Percentiles rank a stretch among this genome's conserved stretches.
These are phyloP conservation scores for Fraxinus cuspidata DNA, from an alignment of 257 asterid species.

Conservation along the genomic window DNA sequence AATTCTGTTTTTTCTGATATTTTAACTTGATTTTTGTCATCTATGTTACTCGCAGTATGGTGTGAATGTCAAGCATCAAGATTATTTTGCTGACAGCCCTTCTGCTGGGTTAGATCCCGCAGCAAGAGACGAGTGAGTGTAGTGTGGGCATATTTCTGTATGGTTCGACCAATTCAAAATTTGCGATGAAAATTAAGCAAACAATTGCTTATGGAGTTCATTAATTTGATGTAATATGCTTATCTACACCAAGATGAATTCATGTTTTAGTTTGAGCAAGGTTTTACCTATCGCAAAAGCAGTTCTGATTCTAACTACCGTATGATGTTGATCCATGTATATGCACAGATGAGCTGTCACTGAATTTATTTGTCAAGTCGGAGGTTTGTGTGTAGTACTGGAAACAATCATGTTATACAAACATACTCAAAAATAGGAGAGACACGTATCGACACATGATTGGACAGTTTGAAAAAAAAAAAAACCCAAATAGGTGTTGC, in stretches of 20 bases:
- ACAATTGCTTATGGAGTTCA: slow-evolving; percentile 1
- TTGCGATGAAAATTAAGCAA: neutral
- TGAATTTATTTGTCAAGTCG: neutral
- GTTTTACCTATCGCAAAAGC: neutral
- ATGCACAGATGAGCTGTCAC: neutral
- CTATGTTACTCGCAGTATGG: slow-evolving; percentile 67
- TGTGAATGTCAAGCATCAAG: slow-evolving; percentile 92
- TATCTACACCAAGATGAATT: neutral
- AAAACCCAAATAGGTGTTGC: no score
- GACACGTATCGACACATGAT: no score
- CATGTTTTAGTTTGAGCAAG: neutral
- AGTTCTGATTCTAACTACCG: neutral
- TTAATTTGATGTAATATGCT: neutral
- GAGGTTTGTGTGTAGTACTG: neutral
- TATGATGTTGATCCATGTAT: neutral
- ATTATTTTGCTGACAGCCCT: slow-evolving; percentile 88
- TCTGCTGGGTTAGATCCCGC: slow-evolving; percentile 82
- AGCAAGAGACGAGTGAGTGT: slow-evolving; percentile 62
- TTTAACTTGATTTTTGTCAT: slow-evolving; percentile 15
- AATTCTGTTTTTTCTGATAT: neutral
- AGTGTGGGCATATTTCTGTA: neutral
- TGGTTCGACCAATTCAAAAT: neutral
- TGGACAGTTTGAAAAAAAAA: no score
- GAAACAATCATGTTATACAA: no score
- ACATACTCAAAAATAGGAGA: no score